These are phyloP conservation scores for Eutrema japonicum DNA, from an alignment of 345 rosid genomes.

Conservation along the genomic window DNA sequence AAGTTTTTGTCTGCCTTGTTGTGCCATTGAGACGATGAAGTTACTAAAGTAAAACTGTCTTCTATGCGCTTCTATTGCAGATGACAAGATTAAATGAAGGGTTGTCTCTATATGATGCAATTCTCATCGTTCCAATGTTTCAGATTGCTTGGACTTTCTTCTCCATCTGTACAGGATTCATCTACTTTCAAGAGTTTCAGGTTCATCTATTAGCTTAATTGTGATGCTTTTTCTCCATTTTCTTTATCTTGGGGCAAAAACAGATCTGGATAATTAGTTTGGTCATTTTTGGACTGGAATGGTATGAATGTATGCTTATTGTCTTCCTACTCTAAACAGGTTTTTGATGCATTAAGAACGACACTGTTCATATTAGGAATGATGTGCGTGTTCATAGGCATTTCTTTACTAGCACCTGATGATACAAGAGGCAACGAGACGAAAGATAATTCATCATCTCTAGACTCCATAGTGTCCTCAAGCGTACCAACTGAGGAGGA, in stretches of 20 bases:
- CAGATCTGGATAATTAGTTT: conserved; percentile 3
- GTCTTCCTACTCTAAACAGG: conserved; percentile 52
- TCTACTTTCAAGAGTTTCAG: conserved; percentile 99
- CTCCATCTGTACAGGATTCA: conserved; percentile 97
- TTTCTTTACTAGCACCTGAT: conserved; percentile 93
- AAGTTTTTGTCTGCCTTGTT: conserved; percentile 23
- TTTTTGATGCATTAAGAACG: conserved; percentile 80
- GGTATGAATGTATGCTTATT: conserved; percentile 10
- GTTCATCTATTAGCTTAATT: conserved; percentile 44
- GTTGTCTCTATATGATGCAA: conserved; percentile 86
- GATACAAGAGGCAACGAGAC: conserved; percentile 80
- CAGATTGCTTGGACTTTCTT: conserved; percentile 99
- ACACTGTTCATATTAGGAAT: conserved; percentile 96
- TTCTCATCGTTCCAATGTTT: conserved; percentile 99
- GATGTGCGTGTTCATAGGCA: conserved; percentile 84
- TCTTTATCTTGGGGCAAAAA: background rate
- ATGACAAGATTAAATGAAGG: conserved; percentile 98
- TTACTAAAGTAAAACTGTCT: conserved; percentile 23
- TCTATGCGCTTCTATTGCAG: conserved; percentile 50
- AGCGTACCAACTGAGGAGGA: conserved; percentile 63
- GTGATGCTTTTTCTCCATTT: conserved; percentile 5
- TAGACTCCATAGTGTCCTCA: conserved; percentile 59
- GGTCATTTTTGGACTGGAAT: background rate
- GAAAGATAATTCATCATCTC: conserved; percentile 65
- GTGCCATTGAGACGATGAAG: conserved; percentile 11